phyloP scores from a whole-genome alignment of 331 rosid genomes.

The Arachis monticola region DNA sequence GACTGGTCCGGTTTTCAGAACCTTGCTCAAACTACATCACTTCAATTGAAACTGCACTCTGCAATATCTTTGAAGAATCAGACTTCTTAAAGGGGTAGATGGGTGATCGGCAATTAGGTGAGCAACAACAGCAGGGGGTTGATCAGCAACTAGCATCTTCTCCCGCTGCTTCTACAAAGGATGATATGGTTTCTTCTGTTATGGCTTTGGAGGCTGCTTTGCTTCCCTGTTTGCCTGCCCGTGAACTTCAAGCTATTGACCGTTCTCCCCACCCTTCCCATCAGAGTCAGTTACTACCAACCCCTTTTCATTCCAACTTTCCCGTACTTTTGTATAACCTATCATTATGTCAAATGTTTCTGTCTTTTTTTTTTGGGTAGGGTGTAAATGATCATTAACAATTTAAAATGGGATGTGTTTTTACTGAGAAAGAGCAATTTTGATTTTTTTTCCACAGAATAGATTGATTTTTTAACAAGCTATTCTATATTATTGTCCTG shows the following conservation, averaged over 20 bases:
- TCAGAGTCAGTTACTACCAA: slow-evolving; percentile 64
- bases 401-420: not conserved
- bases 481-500: slow-evolving; percentile 12
- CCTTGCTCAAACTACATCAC: too few relatives aligned
- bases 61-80: too few relatives aligned
- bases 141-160: slow-evolving; percentile 63
- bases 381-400: not conserved
- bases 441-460: not conserved
- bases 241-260: slow-evolving; percentile 95
- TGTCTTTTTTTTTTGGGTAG: too few relatives aligned
- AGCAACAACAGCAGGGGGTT: slow-evolving; percentile 58
- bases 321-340: not conserved
- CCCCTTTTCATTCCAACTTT: not conserved
- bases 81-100: slow-evolving; percentile 34
- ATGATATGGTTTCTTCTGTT: slow-evolving; percentile 78
- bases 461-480: not conserved
- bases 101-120: slow-evolving; percentile 69
- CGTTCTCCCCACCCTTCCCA: slow-evolving; percentile 97
- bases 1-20: too few relatives aligned
- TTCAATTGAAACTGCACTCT: too few relatives aligned
- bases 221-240: slow-evolving; percentile 97
- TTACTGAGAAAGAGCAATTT: not conserved
- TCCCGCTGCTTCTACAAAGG: slow-evolving; percentile 63
- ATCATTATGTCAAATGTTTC: too few relatives aligned
- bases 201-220: slow-evolving; percentile 86